Conservation (phyloP, 164 flowering plant species). For the Echeveria elegans region DNA sequence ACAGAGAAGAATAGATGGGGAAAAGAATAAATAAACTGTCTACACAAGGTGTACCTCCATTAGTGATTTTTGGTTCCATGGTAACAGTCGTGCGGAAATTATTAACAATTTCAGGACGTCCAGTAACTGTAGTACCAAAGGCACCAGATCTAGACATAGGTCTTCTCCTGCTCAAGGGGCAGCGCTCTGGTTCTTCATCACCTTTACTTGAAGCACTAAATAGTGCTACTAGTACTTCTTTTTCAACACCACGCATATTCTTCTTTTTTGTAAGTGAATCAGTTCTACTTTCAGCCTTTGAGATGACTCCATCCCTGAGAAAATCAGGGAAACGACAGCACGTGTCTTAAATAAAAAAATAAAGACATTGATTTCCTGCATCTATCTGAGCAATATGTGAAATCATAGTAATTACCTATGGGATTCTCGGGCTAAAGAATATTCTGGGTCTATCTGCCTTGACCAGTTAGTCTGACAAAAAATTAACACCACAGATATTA, state of each 20-base stretch:
- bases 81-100: constrained; percentile 2
- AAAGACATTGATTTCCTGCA: background rate
- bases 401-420: constrained; percentile 5
- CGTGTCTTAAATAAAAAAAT: background rate
- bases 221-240: constrained; percentile 34
- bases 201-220: constrained; percentile 32
- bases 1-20: background rate
- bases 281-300: background rate
- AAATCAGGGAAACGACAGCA: background rate
- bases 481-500: background rate
- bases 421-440: background rate
- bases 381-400: background rate
- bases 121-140: constrained; percentile 20
- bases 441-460: background rate
- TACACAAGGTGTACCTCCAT: constrained; percentile 24
- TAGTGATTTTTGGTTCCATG: constrained; percentile 13
- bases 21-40: background rate
- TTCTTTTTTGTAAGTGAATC: background rate
- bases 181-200: constrained; percentile 24
- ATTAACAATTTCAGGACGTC: constrained; percentile 27
- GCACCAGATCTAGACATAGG: constrained; percentile 11
- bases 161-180: constrained; percentile 18
- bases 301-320: constrained; percentile 9
- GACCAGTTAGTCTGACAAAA: background rate
- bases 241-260: constrained; percentile 20